These are phyloP conservation scores for Elaeagnus macrophylla DNA, from an alignment of 306 rosid genomes.

Conservation along the genomic window DNA sequence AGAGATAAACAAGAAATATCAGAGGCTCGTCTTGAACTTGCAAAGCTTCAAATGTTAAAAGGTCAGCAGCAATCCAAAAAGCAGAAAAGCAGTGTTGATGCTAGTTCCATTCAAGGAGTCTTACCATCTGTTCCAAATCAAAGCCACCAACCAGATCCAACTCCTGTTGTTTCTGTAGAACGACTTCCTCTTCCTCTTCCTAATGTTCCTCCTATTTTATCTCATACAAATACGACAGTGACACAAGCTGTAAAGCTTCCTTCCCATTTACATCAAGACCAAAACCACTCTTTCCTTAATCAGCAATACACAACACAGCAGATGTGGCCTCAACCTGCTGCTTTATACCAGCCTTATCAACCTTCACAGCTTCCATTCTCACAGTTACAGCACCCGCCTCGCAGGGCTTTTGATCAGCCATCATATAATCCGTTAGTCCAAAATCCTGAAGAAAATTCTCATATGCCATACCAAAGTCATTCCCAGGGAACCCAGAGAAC, in stretches of 20 bases:
- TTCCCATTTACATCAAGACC: conserved; percentile 11
- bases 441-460: conserved; percentile 7
- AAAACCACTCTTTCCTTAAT: conserved; percentile 19
- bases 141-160: conserved; percentile 17
- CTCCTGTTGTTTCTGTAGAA: conserved; percentile 13
- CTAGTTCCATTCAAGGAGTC: conserved; percentile 3
- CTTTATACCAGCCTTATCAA: conserved; percentile 16
- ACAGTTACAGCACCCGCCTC: conserved; percentile 13
- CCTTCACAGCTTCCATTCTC: conserved; percentile 12
- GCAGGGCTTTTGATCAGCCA: conserved; percentile 12
- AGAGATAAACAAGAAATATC: conserved; percentile 32
- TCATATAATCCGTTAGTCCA: conserved; percentile 5
- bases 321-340: conserved; percentile 8
- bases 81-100: conserved; percentile 6
- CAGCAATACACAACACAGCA: conserved; percentile 17
- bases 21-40: conserved; percentile 21
- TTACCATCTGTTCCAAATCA: conserved; percentile 14
- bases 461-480: conserved; percentile 18
- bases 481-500: conserved; percentile 15
- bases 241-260: conserved; percentile 15
- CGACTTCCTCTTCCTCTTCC: conserved; percentile 10
- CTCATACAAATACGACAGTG: conserved; percentile 13
- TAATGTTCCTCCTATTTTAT: conserved; percentile 9
- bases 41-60: conserved; percentile 25
- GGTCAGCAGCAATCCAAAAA: conserved; percentile 14